Evolutionary conservation across 192 early-diverging fungal species (phyloP).

Genomic region (Mortierella antarctica): DNA sequence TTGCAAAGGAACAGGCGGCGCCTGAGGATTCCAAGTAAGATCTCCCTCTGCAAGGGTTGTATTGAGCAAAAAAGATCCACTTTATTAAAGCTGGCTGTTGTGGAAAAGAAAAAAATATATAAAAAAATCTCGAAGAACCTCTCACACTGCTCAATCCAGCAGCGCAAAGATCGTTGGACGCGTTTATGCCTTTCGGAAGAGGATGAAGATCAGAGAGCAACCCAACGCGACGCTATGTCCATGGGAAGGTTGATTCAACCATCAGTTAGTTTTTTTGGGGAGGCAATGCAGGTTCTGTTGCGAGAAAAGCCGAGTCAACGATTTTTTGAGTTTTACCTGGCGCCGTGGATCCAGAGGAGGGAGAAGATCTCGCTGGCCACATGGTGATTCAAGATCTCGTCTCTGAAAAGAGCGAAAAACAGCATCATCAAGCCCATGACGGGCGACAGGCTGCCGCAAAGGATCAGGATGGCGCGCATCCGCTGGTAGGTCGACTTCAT

Average conservation of each 20-base stretch:
- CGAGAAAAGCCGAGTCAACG: background rate
- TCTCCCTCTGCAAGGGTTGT: too few species aligned
- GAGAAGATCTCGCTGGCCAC: constrained; percentile 39
- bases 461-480: constrained; percentile 41
- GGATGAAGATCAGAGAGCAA: constrained; percentile 32
- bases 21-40: constrained; percentile 25
- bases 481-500: constrained; percentile 43
- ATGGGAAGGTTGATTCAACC: background rate
- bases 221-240: constrained; percentile 14
- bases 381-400: constrained; percentile 22
- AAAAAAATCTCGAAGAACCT: background rate
- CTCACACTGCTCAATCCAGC: too few species aligned
- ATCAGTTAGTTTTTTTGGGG: background rate
- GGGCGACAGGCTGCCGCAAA: constrained; percentile 30
- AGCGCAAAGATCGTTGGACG: background rate
- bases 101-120: background rate
- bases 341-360: constrained; percentile 40
- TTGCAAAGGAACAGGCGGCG: constrained; percentile 63
- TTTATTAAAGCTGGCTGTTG: too few species aligned
- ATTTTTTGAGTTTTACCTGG: constrained; percentile 11
- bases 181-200: constrained; percentile 27
- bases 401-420: constrained; percentile 32
- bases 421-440: constrained; percentile 41
- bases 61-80: too few species aligned
- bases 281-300: too few species aligned